Evolutionary conservation across 2,329 filamentous ascomycete species (phyloP), one percentile per base, ranked within the genome.

Genomic region (Botrytis medusae): DNA sequence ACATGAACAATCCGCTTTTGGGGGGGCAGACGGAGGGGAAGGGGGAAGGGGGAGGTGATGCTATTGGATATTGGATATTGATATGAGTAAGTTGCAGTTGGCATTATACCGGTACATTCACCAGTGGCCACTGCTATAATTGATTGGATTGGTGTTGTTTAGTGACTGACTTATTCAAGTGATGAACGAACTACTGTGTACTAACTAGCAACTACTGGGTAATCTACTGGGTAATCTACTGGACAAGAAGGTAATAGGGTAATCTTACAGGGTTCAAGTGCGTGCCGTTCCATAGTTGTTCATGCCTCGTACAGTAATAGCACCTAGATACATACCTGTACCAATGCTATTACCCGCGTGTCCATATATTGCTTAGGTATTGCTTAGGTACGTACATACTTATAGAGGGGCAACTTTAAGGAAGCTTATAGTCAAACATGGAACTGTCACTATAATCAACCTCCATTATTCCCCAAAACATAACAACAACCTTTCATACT

Each of bases 351-450:
- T 40, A 42, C 60, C 60, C 60, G 34, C 6, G 48, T 51, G 48
- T 25, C 48, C 25, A 51, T 37, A 25, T 29, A 48, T 67, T 67
- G 14, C 44, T 34, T 68, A 54, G 34, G 37, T 29, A 48, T 51
- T 67, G 14, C 44, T 34, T 68, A 40, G 34, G 37, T 12, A 16
- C 48, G 7, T 51, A 51, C 48, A 10, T 42, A 14, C 25, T 40
- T 46, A 69, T 25, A 54, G 67, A 73, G 72, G 64, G 67, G 64
- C 64, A 59, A 51, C 51, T 69, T 34, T 44, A 59, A 44, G 68
- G 77, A 78, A 78, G 74, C 68, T 65, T 44, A 70, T 75, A 29
- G 75, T 74, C 70, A 67, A 75, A 65, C 37, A 74, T 76, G 70
- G 76, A 68, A 73, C 71, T 60, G 22, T 44, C 64, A 59, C 59